A percentile compares a stretch with the other conserved stretches of the same genome.
Conservation (phyloP, 352 stramenopile genomes). For the Pythium monospermum region DNA sequence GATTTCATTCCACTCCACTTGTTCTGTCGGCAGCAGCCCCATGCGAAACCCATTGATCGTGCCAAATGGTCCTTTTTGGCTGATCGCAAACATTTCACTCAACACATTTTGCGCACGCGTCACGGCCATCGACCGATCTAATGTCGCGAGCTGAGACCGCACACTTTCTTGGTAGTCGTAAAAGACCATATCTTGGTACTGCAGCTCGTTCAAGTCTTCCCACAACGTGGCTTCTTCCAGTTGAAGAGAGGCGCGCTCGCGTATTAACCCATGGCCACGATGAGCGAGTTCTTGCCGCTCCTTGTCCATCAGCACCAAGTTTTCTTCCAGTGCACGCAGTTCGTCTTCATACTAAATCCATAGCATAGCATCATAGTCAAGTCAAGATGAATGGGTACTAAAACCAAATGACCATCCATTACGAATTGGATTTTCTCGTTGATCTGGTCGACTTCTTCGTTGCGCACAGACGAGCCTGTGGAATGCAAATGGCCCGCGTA, state of each 20-base stretch:
- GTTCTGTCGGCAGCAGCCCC: constrained; percentile 44
- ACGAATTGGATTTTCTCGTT: constrained; percentile 74
- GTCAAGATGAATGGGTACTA: background rate
- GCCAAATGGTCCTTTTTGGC: constrained; percentile 63
- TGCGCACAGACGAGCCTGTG: constrained; percentile 34
- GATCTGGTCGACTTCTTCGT: constrained; percentile 58
- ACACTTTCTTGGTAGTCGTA: constrained; percentile 50
- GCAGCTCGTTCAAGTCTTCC: constrained; percentile 45
- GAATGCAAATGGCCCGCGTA: constrained; percentile 61
- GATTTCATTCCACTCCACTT: constrained; percentile 87
- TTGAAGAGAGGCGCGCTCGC: constrained; percentile 40
- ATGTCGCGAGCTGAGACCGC: constrained; percentile 44
- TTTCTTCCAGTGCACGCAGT: constrained; percentile 46
- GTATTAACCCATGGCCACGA: constrained; percentile 44
- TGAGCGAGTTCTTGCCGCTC: constrained; percentile 46
- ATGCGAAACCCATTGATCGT: constrained; percentile 85
- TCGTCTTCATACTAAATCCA: constrained; percentile 66
- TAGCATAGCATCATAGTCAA: background rate
- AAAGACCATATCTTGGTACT: constrained; percentile 46
- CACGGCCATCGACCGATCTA: constrained; percentile 38
- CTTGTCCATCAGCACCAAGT: constrained; percentile 62
- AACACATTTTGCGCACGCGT: constrained; percentile 60
- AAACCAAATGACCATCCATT: constrained; percentile 20
- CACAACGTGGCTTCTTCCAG: constrained; percentile 56
- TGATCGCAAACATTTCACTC: constrained; percentile 74